Conservation (phyloP, 192 early-diverging fungal species). For the Rhizophlyctis rosea region DNA sequence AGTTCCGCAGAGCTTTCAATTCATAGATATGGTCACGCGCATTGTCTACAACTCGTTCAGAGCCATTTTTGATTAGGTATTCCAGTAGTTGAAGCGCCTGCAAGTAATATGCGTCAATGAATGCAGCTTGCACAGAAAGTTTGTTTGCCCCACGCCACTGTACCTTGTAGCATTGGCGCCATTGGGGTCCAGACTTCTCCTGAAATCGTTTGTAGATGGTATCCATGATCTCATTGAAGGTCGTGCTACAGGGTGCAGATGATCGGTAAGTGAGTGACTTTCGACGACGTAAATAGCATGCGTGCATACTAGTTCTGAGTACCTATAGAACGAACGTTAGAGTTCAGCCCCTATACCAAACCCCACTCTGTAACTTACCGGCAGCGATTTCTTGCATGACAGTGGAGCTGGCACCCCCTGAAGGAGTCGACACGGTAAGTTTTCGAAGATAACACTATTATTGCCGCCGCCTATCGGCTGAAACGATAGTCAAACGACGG, state of each 20-base stretch:
- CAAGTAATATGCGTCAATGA: not conserved
- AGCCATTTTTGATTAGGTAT: constrained; percentile 92
- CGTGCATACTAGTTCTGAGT: constrained; percentile 72
- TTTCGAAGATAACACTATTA: not conserved
- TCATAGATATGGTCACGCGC: constrained; percentile 81
- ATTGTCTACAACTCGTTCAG: constrained; percentile 87
- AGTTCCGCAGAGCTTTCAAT: constrained; percentile 83
- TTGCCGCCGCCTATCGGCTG: not conserved
- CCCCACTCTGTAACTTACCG: constrained; percentile 25
- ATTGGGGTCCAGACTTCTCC: constrained; percentile 78
- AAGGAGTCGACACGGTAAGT: constrained; percentile 2
- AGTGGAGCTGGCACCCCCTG: constrained; percentile 86
- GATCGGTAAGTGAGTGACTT: constrained; percentile 2
- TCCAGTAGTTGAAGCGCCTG: constrained; percentile 88
- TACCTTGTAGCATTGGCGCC: constrained; percentile 96
- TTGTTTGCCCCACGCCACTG: no score
- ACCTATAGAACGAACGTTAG: constrained; percentile 11
- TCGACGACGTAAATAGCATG: not conserved
- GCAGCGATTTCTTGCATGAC: constrained; percentile 93
- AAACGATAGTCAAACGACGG: not conserved
- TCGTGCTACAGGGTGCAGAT: constrained; percentile 55
- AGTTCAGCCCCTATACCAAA: not conserved
- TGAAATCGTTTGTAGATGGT: constrained; percentile 84
- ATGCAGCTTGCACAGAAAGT: not conserved
- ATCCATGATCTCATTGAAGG: constrained; percentile 95